A percentile compares a stretch with the other conserved stretches of the same genome.
These are phyloP conservation scores for Macrophomina pseudophaseolina DNA, from an alignment of 2,329 filamentous ascomycete genomes.

Conservation along the genomic window DNA sequence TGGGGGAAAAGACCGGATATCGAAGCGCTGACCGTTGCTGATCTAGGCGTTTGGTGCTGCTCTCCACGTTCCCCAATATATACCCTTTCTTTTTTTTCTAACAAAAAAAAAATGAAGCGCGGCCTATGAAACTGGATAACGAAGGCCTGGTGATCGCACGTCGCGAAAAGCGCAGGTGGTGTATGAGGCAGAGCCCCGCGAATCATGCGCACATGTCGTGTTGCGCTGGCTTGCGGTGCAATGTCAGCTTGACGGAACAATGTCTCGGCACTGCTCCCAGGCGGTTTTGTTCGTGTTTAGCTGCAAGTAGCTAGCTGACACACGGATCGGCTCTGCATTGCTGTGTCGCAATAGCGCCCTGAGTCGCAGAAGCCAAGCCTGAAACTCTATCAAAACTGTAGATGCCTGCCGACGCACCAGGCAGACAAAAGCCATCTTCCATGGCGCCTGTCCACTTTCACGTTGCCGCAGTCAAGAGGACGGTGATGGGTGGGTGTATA, in stretches of 20 bases:
- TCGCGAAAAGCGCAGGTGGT: not conserved
- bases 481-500: not conserved
- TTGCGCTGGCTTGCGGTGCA: not conserved
- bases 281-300: constrained; percentile 9
- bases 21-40: not conserved
- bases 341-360: constrained; percentile 5
- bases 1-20: not conserved
- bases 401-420: constrained; percentile 3
- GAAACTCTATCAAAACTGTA: constrained; percentile 8
- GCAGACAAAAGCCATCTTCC: not conserved
- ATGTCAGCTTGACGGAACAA: not conserved
- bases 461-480: not conserved
- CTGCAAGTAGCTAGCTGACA: not conserved
- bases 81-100: not conserved
- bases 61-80: not conserved
- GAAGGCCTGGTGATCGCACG: not conserved
- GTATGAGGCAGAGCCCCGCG: not conserved
- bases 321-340: not conserved
- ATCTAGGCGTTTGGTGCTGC: not conserved
- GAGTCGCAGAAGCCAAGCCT: constrained; percentile 7
- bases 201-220: not conserved
- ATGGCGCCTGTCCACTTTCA: not conserved
- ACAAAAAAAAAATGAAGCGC: not conserved
- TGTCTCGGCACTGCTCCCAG: not conserved
- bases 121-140: not conserved